Conservation (phyloP, 805 yeast genomes). For the Torulaspora gathmanii region DNA sequence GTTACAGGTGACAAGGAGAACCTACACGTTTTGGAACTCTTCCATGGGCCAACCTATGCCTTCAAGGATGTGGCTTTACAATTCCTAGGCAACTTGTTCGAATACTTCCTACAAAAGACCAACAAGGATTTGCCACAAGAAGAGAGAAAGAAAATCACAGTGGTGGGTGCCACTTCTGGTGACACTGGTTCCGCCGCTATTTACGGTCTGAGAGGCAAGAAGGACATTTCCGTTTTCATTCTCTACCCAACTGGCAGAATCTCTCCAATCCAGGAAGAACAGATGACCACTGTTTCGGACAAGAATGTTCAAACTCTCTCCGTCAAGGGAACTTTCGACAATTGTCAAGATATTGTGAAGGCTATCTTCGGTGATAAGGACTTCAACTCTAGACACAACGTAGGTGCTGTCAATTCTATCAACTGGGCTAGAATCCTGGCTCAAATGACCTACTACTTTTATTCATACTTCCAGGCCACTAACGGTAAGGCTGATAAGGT, state of each 20-base stretch:
- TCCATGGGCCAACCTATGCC: conserved; percentile 99
- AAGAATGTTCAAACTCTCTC: conserved; percentile 90
- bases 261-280: conserved; percentile 96
- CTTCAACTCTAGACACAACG: conserved; percentile 84
- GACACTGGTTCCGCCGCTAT: conserved; percentile 99
- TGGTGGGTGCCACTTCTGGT: conserved; percentile 98
- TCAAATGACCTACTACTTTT: conserved; percentile 94
- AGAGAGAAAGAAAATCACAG: conserved; percentile 78
- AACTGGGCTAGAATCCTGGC: conserved; percentile 99
- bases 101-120: conserved; percentile 76
- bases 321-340: conserved; percentile 95
- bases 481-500: conserved; percentile 44
- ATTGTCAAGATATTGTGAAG: conserved; percentile 95
- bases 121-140: conserved; percentile 52
- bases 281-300: conserved; percentile 96
- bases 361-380: conserved; percentile 84
- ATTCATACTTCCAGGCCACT: conserved; percentile 73
- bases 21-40: conserved; percentile 78
- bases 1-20: conserved; percentile 54
- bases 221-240: conserved; percentile 96
- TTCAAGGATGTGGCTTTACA: conserved; percentile 98
- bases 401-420: conserved; percentile 97
- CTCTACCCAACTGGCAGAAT: conserved; percentile 96
- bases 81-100: conserved; percentile 95
- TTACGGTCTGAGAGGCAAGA: conserved; percentile 93